phyloP scores from a whole-genome alignment of 108 stramenopile genomes.

The Schizochytrium sp. region DNA sequence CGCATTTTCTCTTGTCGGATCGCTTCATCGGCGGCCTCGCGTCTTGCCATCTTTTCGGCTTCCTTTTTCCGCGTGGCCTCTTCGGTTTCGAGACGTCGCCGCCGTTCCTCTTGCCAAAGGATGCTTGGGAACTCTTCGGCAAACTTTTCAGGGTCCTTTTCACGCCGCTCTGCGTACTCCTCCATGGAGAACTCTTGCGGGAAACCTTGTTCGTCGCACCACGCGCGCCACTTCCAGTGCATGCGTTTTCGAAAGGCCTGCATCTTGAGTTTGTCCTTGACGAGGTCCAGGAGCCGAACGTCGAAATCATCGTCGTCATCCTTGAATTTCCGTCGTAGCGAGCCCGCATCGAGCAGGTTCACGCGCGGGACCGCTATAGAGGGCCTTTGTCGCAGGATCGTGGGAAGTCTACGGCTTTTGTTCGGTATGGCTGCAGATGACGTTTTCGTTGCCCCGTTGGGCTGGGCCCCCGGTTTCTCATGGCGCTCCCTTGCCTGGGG shows the following conservation, averaged over 20 bases:
- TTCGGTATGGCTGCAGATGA: too few relatives aligned
- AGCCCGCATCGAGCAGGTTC: too few relatives aligned
- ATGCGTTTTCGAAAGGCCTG: not conserved
- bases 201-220: not conserved
- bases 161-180: not conserved
- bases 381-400: too few relatives aligned
- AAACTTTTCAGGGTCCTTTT: not conserved
- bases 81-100: not conserved
- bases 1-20: not conserved
- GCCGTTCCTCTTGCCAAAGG: not conserved
- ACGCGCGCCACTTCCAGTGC: not conserved
- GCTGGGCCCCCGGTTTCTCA: too few relatives aligned
- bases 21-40: not conserved
- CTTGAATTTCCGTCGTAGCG: too few relatives aligned
- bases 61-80: not conserved
- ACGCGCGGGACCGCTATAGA: too few relatives aligned
- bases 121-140: not conserved
- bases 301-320: not conserved
- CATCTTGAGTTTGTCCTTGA: not conserved
- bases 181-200: not conserved
- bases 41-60: not conserved
- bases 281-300: not conserved
- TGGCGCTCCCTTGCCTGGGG: too few relatives aligned
- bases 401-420: too few relatives aligned
- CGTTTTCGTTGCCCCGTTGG: too few relatives aligned